Evolutionary conservation across 305 asterid species (phyloP), one percentile per base, ranked within the genome.

Genomic region (Solanum hybrid): DNA sequence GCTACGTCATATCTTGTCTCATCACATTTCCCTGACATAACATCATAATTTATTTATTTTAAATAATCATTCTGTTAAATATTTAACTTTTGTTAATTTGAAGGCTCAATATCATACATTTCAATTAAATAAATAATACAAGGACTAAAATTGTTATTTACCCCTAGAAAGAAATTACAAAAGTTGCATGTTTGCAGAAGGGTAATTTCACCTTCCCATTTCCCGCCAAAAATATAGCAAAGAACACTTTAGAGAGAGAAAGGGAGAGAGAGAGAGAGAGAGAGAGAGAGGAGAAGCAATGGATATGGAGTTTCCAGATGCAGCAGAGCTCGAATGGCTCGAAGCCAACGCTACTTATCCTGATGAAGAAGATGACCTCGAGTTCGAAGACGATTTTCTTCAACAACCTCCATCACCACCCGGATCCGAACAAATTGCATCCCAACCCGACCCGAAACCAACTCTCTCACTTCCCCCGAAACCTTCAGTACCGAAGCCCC

Each of bases 251-350:
- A 42, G 83, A 33, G 42, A 76, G 67, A 28, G 67, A 14, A 8
- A 84, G n/a, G 24, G 87, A 42, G 69, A 29, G 64, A 13, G 18
- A 51, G 33, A 42, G 4, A 8, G 29, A 28, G 29, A 28, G 29
- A 28, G 29, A 28, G n/a, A n/a, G n/a, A n/a, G n/a, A n/a, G n/a
- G 10, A 51, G 29, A 84, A 51, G 67, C 74, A 51, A 83, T 18
- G 91, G 93, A 88, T 61, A 94, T 95, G 96, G 99, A 97, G 91
- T 89, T 95, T 93, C 98, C 98, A 78, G 97, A 96, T 90, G 84
- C 93, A 34, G 95, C 95, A 8, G 99, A 96, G 93, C 95, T 96
- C 26, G 95, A 97, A 91, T 95, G 95, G 97, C 96, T 97, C 37
- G 99, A 97, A 94, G 93, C 98, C 14, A 91, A 94, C 91, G 42